phyloP scores from a whole-genome alignment of 176 grass and related monocot species.

The Poa pratensis region DNA sequence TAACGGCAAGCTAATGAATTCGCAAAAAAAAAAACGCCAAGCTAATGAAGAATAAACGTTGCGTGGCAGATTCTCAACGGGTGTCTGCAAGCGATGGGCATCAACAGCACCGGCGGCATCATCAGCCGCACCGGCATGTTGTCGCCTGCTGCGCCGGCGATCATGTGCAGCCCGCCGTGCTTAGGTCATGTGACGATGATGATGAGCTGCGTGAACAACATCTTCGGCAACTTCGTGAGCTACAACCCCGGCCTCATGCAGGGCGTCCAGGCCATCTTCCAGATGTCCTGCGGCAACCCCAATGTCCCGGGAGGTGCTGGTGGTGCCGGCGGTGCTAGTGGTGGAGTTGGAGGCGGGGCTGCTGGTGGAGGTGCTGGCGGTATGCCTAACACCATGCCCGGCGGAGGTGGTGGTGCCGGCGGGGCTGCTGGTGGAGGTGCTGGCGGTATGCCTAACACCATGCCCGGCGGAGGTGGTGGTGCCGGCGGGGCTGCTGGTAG shows the following conservation, averaged over 20 bases:
- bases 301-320: conserved; percentile 22
- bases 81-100: conserved; percentile 69
- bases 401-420: not conserved
- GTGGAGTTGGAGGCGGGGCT: not conserved
- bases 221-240: conserved; percentile 65
- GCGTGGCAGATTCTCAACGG: conserved; percentile 66
- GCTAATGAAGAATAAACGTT: not conserved
- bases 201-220: conserved; percentile 66
- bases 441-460: not conserved
- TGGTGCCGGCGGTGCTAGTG: not conserved
- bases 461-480: not conserved
- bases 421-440: not conserved
- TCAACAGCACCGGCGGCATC: conserved; percentile 41
- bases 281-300: conserved; percentile 64
- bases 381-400: not conserved
- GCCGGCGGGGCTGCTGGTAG: not conserved
- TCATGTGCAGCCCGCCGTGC: conserved; percentile 77
- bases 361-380: not conserved
- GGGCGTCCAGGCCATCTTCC: conserved; percentile 76
- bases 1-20: not conserved
- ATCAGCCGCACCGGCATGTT: not conserved
- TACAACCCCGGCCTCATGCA: conserved; percentile 85
- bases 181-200: conserved; percentile 69
- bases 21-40: not conserved
- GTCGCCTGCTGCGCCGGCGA: not conserved